phyloP scores from a whole-genome alignment of 495 filamentous ascomycete genomes.

The Elasticomyces elasticus region DNA sequence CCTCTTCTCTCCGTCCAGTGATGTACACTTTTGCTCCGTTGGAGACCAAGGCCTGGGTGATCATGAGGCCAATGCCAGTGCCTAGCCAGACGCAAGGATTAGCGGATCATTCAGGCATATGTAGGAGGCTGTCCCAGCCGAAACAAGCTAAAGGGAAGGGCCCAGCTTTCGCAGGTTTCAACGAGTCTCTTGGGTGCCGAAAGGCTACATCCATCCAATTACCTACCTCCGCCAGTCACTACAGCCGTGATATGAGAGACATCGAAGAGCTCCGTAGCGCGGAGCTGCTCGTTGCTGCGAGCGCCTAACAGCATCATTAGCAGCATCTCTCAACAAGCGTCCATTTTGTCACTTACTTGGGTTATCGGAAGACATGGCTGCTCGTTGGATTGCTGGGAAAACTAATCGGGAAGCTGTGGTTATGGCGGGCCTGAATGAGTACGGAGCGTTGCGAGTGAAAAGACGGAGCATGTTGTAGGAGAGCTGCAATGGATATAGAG shows the following conservation, averaged over 20 bases:
- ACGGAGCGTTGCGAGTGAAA: not conserved
- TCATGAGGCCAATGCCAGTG: slow-evolving; percentile 58
- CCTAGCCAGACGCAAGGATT: no score
- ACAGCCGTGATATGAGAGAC: slow-evolving; percentile 30
- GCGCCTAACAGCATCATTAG: slow-evolving; percentile 13
- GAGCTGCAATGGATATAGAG: not conserved
- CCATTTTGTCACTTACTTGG: not conserved
- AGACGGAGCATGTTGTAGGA: slow-evolving; percentile 8
- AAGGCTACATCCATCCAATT: no score
- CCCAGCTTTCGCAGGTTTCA: no score
- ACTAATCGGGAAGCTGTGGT: not conserved
- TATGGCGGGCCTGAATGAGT: not conserved
- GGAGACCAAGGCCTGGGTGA: slow-evolving; percentile 63
- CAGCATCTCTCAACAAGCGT: not conserved
- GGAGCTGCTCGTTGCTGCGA: slow-evolving; percentile 23
- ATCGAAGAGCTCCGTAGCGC: slow-evolving; percentile 29
- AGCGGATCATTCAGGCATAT: no score
- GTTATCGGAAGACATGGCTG: slow-evolving; percentile 13
- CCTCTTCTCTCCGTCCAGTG: slow-evolving; percentile 27
- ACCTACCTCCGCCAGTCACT: slow-evolving; percentile 32
- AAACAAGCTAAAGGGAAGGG: no score
- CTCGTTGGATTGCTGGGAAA: slow-evolving; percentile 3
- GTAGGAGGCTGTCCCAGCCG: no score
- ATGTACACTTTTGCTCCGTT: slow-evolving; percentile 61
- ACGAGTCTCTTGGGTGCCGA: no score